These are phyloP conservation scores for Pseudogymnoascus sp. DNA, from an alignment of 2,329 filamentous ascomycete species.

Conservation along the genomic window DNA sequence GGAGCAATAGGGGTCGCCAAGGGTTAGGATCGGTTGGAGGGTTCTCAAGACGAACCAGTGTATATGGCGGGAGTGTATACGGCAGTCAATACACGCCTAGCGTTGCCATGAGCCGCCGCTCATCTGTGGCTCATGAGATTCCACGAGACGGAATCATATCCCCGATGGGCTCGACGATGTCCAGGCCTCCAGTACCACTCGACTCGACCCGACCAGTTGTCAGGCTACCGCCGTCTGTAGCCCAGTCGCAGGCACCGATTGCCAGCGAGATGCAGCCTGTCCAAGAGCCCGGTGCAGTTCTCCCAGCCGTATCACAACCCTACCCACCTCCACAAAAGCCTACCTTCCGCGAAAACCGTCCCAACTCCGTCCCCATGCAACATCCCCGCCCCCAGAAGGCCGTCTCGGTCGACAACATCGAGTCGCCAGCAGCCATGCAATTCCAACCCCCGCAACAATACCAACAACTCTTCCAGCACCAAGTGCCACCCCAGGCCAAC, in stretches of 20 bases:
- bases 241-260: constrained; percentile 27
- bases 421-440: constrained; percentile 57
- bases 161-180: constrained; percentile 70
- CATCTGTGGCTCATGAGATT: constrained; percentile 63
- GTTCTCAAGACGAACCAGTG: constrained; percentile 73
- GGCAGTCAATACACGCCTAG: constrained; percentile 82
- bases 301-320: constrained; percentile 36
- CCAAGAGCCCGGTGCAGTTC: constrained; percentile 6
- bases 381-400: constrained; percentile 92
- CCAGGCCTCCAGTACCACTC: constrained; percentile 53
- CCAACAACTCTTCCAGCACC: constrained; percentile 87
- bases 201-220: constrained; percentile 68
- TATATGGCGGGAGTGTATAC: constrained; percentile 61
- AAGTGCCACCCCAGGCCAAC: constrained; percentile 71
- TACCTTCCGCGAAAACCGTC: constrained; percentile 47
- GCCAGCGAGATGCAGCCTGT: constrained; percentile 17
- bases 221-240: constrained; percentile 59
- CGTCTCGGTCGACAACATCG: constrained; percentile 87
- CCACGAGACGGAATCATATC: constrained; percentile 70
- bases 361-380: constrained; percentile 64
- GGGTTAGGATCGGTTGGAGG: constrained; percentile 59
- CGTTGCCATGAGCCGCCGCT: constrained; percentile 78
- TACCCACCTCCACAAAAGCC: constrained; percentile 53
- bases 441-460: constrained; percentile 55
- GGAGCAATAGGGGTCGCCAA: constrained; percentile 65